phyloP scores from a whole-genome alignment of 2,329 filamentous ascomycete genomes.

The Botrytis galanthina region DNA sequence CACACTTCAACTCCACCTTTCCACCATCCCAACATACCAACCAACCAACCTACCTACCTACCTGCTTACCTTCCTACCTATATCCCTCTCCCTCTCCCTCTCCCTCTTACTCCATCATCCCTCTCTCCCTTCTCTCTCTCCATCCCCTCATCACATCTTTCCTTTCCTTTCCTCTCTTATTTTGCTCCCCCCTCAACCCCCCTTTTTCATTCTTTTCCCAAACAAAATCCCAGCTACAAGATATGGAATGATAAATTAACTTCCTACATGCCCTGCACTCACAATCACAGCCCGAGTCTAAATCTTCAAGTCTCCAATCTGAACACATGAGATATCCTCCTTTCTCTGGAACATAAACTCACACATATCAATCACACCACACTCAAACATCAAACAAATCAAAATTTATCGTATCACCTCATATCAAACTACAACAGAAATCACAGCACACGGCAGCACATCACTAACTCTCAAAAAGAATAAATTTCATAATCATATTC shows the following conservation, averaged over 20 bases:
- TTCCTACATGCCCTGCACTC: neutral
- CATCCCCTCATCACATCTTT: too few species aligned
- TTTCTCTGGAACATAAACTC: neutral
- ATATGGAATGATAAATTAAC: neutral
- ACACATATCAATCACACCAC: neutral
- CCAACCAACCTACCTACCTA: too few species aligned
- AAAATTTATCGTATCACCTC: neutral
- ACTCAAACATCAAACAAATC: rapidly evolving
- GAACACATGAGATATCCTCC: neutral
- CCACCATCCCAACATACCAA: too few species aligned
- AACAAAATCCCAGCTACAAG: too few species aligned
- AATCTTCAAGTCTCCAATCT: neutral
- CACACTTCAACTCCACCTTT: too few species aligned
- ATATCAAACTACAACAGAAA: neutral
- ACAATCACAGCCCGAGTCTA: rapidly evolving
- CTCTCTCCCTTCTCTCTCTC: too few species aligned
- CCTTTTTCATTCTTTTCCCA: too few species aligned
- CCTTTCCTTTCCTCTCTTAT: too few species aligned
- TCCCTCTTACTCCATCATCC: too few species aligned
- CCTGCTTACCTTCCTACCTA: too few species aligned
- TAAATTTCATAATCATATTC: neutral
- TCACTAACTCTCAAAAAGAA: neutral
- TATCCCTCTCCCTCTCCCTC: too few species aligned
- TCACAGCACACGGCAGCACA: neutral
- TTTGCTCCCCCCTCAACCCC: too few species aligned